Evolutionary conservation across 805 yeast species (phyloP), one percentile per base, ranked within the genome.

Genomic region (Hanseniaspora meyeri): DNA sequence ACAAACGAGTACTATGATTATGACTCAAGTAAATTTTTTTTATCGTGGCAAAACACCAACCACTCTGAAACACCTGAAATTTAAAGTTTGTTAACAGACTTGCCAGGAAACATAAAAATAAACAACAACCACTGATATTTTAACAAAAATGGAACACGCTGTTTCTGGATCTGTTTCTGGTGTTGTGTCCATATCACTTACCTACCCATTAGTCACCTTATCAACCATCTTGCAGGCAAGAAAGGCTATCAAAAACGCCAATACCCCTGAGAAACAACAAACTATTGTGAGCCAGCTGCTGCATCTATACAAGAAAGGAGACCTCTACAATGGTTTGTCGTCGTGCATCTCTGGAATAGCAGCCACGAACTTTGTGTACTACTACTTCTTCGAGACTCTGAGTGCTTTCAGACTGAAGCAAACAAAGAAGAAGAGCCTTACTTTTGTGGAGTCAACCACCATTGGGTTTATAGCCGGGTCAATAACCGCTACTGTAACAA

Each of bases 141-240:
- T 6, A 27, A 6, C 1, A 12, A 19, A 1, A 2, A 53, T 86
- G 39, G 88, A 93, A 14, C 96, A 90, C 66, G 96, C 96, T n/a
- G 69, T 90, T 11, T 85, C 96, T 6, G 97, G 97, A 11, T 95
- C 96, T 38, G 83, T 90, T 7, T 95, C 96, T 31, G 97, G 97
- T 14, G 89, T 91, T 24, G 76, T 87, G 32, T 79, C 95, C 2
- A 85, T 88, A 83, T 77, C 83, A 0, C 81, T 88, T 42, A 90
- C 97, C 0, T 90, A 90, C 66, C 97, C 97, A 1, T 73, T 90
- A 62, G 88, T 87, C 59, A 85, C 95, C 0, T 71, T 89, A 57
- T 84, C 95, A 1, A 89, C 96, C 0, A 77, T 87, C 54, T 95
- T 96, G 4, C 97, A 90, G 67, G 85, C 91, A 3, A 51, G 55